Percentiles rank a stretch among this genome's conserved stretches.
These are phyloP conservation scores for Theobroma grandiflorum DNA, from an alignment of 441 rosid species.

Conservation along the genomic window DNA sequence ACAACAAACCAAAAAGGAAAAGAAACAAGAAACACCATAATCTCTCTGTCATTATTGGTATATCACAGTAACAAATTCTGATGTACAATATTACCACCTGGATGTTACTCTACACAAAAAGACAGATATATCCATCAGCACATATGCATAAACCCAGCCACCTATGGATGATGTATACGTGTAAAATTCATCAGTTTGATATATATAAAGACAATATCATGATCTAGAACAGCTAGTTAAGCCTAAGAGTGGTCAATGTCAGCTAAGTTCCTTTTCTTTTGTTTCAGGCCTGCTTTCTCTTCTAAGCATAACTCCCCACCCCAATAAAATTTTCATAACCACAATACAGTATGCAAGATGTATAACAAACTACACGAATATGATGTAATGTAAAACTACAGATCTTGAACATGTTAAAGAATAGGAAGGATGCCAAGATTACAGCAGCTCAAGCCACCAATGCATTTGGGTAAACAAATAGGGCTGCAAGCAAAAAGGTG, in stretches of 20 bases:
- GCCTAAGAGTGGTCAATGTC: too few relatives aligned
- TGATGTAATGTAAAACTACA: not conserved
- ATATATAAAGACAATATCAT: not conserved
- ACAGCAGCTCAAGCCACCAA: not conserved
- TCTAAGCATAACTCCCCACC: too few relatives aligned
- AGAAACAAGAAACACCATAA: not conserved
- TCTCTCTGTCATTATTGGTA: not conserved
- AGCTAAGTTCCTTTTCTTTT: too few relatives aligned
- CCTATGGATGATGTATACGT: not conserved
- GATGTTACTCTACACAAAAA: not conserved
- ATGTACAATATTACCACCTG: not conserved
- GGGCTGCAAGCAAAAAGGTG: slow-evolving; percentile 12
- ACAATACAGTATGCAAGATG: not conserved
- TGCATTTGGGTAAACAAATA: not conserved
- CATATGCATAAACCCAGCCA: not conserved
- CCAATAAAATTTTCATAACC: not conserved
- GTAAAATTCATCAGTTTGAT: slow-evolving; percentile 2
- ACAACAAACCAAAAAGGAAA: not conserved
- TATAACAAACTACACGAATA: not conserved
- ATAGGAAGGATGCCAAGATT: not conserved
- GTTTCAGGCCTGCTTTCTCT: too few relatives aligned
- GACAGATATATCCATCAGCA: not conserved
- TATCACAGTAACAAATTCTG: not conserved
- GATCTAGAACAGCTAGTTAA: not conserved
- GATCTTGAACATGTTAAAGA: slow-evolving; percentile 3